These are phyloP conservation scores for Centella asiatica DNA, from an alignment of 129 eudicot species.

Conservation along the genomic window DNA sequence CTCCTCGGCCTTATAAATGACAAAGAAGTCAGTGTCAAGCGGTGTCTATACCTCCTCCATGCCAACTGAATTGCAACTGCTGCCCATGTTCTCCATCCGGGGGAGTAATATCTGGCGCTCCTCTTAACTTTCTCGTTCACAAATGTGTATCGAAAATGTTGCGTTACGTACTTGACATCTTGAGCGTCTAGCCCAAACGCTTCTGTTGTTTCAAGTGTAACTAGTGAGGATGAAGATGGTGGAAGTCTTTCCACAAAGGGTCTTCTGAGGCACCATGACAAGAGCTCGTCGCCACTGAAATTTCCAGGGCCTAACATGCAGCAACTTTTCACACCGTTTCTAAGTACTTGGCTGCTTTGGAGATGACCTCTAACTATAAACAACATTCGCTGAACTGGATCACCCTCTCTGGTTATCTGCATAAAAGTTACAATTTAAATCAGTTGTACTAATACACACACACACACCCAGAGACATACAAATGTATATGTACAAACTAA, in stretches of 20 bases:
- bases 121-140: conserved; percentile 86
- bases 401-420: conserved; percentile 90
- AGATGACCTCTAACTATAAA: conserved; percentile 95
- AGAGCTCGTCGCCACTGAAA: conserved; percentile 91
- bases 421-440: not conserved
- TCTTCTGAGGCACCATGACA: conserved; percentile 82
- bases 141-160: conserved; percentile 89
- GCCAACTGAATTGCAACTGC: conserved; percentile 96
- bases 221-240: conserved; percentile 75
- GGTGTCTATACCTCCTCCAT: conserved; percentile 84
- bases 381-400: conserved; percentile 87
- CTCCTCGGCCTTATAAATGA: conserved; percentile 93
- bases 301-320: conserved; percentile 99
- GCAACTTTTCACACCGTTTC: conserved; percentile 80
- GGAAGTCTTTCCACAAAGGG: conserved; percentile 90
- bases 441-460: too few species aligned
- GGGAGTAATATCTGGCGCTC: conserved; percentile 93
- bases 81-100: conserved; percentile 99
- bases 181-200: conserved; percentile 94
- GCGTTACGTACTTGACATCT: conserved; percentile 94
- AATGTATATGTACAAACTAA: too few species aligned
- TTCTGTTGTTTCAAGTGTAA: conserved; percentile 86
- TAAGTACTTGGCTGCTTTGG: conserved; percentile 78
- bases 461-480: too few species aligned
- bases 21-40: conserved; percentile 70